A percentile compares a stretch with the other conserved stretches of the same genome.
phyloP scores from a whole-genome alignment of 2,329 filamentous ascomycete genomes.

The Penicillium aurantiogriseum region DNA sequence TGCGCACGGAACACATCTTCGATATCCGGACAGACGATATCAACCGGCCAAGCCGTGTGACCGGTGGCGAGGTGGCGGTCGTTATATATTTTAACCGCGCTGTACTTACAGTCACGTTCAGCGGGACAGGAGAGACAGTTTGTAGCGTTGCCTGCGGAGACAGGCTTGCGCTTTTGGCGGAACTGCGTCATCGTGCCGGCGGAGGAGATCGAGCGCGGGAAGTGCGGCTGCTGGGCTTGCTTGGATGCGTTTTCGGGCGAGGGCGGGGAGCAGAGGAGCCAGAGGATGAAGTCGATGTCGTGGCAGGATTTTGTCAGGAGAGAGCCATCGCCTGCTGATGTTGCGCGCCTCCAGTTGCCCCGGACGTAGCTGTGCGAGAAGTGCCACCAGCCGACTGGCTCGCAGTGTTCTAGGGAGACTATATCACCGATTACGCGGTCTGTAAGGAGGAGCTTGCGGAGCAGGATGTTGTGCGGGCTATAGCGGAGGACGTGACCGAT shows the following conservation, averaged over 20 bases:
- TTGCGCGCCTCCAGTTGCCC: slow-evolving; percentile 88
- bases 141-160: slow-evolving; percentile 69
- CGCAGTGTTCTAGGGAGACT: slow-evolving; percentile 82
- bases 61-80: slow-evolving; percentile 65
- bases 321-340: slow-evolving; percentile 67
- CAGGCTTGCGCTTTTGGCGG: slow-evolving; percentile 71
- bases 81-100: slow-evolving; percentile 77
- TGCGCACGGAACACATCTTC: slow-evolving; percentile 63
- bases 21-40: slow-evolving; percentile 88
- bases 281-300: slow-evolving; percentile 89
- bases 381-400: slow-evolving; percentile 96
- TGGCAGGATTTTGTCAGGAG: slow-evolving; percentile 95
- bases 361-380: slow-evolving; percentile 86
- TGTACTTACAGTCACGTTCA: slow-evolving; percentile 77
- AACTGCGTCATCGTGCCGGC: slow-evolving; percentile 77
- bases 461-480: slow-evolving; percentile 83
- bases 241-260: slow-evolving; percentile 31
- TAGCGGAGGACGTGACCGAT: slow-evolving; percentile 94
- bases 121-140: slow-evolving; percentile 82
- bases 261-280: slow-evolving; percentile 77
- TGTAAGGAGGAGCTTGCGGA: slow-evolving; percentile 73
- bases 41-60: slow-evolving; percentile 76
- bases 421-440: slow-evolving; percentile 79
- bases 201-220: slow-evolving; percentile 74
- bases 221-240: slow-evolving; percentile 55